Evolutionary conservation across 1,284 basidiomycete species (phyloP), one percentile per base, ranked within the genome.

Genomic region (Hymenochaete sp.): DNA sequence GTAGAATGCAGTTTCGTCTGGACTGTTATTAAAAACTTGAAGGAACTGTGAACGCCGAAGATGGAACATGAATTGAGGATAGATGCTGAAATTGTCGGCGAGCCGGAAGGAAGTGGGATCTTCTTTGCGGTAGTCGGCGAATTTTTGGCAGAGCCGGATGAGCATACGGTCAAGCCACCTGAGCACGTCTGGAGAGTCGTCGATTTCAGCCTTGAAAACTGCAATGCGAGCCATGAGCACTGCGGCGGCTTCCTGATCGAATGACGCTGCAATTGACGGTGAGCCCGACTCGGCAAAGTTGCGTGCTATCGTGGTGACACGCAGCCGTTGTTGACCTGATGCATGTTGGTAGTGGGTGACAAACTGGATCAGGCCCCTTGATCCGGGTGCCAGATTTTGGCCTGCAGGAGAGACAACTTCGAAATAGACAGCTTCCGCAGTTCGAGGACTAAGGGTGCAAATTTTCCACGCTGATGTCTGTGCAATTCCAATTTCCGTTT

Each of bases 11-110:
- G 93, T 98, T 72, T 99, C 95, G 63, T 99, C 95, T 4, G 95
- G 95, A 71, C 91, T 96, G 72, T 98, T 99, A 70, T 98, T 98
- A 68, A 98, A 98, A 46, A 98, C 95, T 67, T 99, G 96, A 63
- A 99, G 72, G 73, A 99, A 98, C 68, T 98, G 95, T 71, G 88
- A 92, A 61, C 96, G 72, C 48, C 96, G 78, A 51, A 99, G 67
- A 67, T 99, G 96, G 84, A 98, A 98, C 96, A 98, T 99, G 72
- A 99, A 99, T 64, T 99, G 96, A 26, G 96, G 96, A 66, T 99
- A 99, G 59, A 99, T 98, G 63, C 88, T 92, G 67, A 99, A 98
- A 65, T 95, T 95, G 59, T 97, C 93, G 50, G 81, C 75, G 54
- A 98, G 71, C 53, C 93, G 75, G 77, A 99, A 98, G 63, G 84